Evolutionary conservation across 2,329 filamentous ascomycete genomes (phyloP).

Genomic region (Trichoderma sp.): DNA sequence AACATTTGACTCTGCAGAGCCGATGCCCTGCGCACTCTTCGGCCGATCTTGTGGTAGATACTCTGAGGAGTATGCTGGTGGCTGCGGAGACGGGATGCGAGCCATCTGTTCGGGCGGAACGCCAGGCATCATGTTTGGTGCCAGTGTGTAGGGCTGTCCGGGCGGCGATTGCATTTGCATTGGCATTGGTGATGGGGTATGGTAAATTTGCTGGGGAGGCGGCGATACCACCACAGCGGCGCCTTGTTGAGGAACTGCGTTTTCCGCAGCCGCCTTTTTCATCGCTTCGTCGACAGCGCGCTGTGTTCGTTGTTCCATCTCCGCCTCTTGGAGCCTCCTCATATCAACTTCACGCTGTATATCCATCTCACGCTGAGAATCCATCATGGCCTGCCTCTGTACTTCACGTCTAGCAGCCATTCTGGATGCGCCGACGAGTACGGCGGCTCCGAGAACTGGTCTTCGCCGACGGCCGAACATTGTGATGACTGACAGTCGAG

Average conservation of each 20-base stretch:
- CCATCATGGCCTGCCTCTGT: neutral
- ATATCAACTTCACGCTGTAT: neutral
- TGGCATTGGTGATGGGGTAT: neutral
- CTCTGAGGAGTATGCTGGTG: neutral
- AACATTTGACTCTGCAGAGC: neutral
- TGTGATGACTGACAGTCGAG: neutral
- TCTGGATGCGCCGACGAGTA: neutral
- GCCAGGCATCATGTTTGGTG: neutral
- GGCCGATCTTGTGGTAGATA: neutral
- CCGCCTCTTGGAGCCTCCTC: neutral
- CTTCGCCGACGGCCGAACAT: neutral
- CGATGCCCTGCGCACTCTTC: neutral
- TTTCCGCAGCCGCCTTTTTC: neutral
- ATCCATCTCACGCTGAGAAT: neutral
- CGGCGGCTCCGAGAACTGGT: conserved; percentile 5
- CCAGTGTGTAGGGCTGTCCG: neutral
- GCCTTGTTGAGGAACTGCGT: neutral
- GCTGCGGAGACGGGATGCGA: neutral
- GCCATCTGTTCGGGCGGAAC: neutral
- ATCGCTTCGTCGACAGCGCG: neutral
- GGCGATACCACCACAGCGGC: neutral
- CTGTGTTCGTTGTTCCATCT: neutral
- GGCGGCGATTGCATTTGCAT: neutral
- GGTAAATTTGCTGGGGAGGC: neutral
- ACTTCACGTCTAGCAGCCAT: neutral